Evolutionary conservation across 1,284 basidiomycete species (phyloP).

Genomic region (Heterobasidion annosum): DNA sequence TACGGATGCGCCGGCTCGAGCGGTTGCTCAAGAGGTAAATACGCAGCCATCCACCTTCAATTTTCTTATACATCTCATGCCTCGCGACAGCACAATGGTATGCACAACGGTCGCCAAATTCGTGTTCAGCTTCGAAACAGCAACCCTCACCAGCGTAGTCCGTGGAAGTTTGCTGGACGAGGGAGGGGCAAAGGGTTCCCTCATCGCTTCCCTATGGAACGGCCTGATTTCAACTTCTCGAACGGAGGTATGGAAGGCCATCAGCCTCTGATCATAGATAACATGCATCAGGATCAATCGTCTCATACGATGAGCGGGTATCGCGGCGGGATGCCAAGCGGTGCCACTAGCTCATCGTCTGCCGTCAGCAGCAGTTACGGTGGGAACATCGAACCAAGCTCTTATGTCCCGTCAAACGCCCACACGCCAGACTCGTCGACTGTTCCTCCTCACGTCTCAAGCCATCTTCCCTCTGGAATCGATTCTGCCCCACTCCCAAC

Average conservation of each 20-base stretch:
- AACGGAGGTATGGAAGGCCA: background rate
- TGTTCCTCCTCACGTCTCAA: background rate
- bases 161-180: conserved; percentile 14
- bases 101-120: conserved; percentile 57
- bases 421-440: conserved; percentile 1
- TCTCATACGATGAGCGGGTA: background rate
- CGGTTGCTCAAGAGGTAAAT: conserved; percentile 52
- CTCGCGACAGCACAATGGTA: conserved; percentile 50
- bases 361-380: background rate
- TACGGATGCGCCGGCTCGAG: conserved; percentile 46
- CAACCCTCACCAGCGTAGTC: conserved; percentile 16
- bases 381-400: background rate
- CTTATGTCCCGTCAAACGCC: background rate
- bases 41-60: background rate
- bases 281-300: background rate
- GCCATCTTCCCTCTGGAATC: background rate
- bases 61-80: background rate
- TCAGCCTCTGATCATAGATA: background rate
- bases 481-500: background rate
- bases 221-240: background rate
- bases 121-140: conserved; percentile 48
- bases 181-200: conserved; percentile 8
- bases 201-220: conserved; percentile 6
- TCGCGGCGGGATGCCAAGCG: background rate
- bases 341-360: background rate